Evolutionary conservation across 2,329 filamentous ascomycete species (phyloP), one percentile per base, ranked within the genome.

Genomic region (Zymoseptoria pseudotritici): DNA sequence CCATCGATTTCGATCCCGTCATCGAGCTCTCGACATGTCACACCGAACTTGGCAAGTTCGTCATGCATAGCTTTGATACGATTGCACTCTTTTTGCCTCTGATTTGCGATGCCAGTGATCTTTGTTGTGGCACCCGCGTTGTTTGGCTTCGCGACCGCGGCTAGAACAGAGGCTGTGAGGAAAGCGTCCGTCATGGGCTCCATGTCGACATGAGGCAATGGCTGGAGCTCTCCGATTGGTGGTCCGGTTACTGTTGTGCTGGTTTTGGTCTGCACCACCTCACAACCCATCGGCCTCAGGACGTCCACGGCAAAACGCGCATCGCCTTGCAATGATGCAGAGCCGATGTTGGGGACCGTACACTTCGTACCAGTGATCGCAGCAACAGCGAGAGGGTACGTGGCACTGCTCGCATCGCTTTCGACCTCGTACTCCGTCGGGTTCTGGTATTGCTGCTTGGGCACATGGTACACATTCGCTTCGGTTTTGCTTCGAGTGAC

Each of bases 181-280:
- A 99, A 99, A 54, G 94, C 94, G 75, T 99, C 94, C 0, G 94
- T 99, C 94, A 99, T 99, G 1, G 93, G 89, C 74, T 97, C 94
- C 94, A 99, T 99, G 70, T 99, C 92, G 26, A 99, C 86, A 61
- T 93, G 88, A 19, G 86, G 78, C 11, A 99, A 78, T 0, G 90
- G 87, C 67, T 86, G 86, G 49, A 99, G 78, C 17, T 82, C 76
- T 10, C 94, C 93, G 58, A 81, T 75, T 2, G 83, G 76, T n/a
- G 94, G 94, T 1, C 94, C 94, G 8, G 88, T 96, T 8, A 99
- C 94, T 0, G 92, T 97, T 1, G 94, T 99, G 1, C 92, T 95
- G 19, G 82, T 86, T 57, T 85, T 85, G 0, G 88, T 90, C 75
- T 99, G 94, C 66, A 90, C 82, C 5, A 99, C 94, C 2, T 80